These are phyloP conservation scores for Pyrenopolyporus hunteri DNA, from an alignment of 495 filamentous ascomycete species.

Conservation along the genomic window DNA sequence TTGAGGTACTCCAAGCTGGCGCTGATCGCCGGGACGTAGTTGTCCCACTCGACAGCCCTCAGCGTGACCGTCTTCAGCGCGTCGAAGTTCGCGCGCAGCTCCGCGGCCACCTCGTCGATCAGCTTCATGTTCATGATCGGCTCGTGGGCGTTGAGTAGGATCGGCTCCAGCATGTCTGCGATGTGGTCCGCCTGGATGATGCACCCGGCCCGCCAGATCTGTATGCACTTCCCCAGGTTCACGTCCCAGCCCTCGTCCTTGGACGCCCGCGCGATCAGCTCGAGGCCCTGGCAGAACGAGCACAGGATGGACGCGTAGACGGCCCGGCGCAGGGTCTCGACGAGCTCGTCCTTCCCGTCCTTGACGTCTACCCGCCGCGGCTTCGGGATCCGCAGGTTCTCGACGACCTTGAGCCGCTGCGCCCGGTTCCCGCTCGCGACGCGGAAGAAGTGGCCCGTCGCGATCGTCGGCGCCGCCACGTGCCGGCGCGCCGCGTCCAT, in stretches of 20 bases:
- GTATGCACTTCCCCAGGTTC: slow-evolving; percentile 62
- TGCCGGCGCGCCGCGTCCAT: slow-evolving; percentile 67
- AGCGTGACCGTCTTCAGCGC: slow-evolving; percentile 63
- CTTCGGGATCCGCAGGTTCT: slow-evolving; percentile 48
- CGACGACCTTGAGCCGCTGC: slow-evolving; percentile 53
- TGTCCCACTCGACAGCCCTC: slow-evolving; percentile 64
- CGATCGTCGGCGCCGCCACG: slow-evolving; percentile 68
- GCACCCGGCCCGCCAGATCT: slow-evolving; percentile 76
- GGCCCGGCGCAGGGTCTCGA: slow-evolving; percentile 65
- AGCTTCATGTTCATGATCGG: slow-evolving; percentile 36
- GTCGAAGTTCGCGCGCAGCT: slow-evolving; percentile 59
- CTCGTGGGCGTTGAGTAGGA: slow-evolving; percentile 18
- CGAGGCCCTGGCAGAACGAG: slow-evolving; percentile 70
- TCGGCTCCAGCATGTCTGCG: slow-evolving; percentile 59
- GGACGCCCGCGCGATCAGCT: slow-evolving; percentile 67
- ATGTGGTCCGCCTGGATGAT: slow-evolving; percentile 76
- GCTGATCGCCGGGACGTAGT: slow-evolving; percentile 67
- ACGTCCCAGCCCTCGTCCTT: slow-evolving; percentile 68
- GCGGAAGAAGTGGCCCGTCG: slow-evolving; percentile 68
- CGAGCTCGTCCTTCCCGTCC: slow-evolving; percentile 56
- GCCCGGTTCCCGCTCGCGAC: slow-evolving; percentile 67
- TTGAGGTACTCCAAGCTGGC: slow-evolving; percentile 75
- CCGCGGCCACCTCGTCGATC: slow-evolving; percentile 55
- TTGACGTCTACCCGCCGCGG: slow-evolving; percentile 47
- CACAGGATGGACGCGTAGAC: slow-evolving; percentile 68